Conservation (phyloP, 108 stramenopile genomes). For the Skeletonema costatum region DNA sequence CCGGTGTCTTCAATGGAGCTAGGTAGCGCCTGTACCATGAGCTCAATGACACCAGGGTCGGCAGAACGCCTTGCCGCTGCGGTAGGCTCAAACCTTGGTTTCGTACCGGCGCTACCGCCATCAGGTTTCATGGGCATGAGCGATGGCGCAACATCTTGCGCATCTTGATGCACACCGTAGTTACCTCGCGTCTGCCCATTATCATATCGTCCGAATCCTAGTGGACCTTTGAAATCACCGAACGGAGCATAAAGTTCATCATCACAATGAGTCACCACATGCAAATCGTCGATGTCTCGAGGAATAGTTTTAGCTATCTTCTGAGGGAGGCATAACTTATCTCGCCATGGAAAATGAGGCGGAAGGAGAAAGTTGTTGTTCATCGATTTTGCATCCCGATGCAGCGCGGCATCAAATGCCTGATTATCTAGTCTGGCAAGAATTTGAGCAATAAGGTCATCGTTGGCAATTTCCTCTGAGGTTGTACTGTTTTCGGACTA, state of each 20-base stretch:
- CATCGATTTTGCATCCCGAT: constrained; percentile 39
- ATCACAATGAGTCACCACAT: constrained; percentile 57
- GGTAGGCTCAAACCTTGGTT: constrained; percentile 2
- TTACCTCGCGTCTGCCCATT: constrained; percentile 52
- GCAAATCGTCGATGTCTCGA: constrained; percentile 80
- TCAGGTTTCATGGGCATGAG: not conserved
- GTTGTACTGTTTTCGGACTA: not conserved
- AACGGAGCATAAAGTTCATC: constrained; percentile 56
- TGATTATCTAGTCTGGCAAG: constrained; percentile 34
- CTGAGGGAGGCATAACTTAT: constrained; percentile 25
- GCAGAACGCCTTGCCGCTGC: constrained; percentile 62
- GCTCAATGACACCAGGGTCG: constrained; percentile 69
- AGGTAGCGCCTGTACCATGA: constrained; percentile 33
- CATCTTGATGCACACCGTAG: constrained; percentile 14
- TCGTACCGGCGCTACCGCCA: constrained; percentile 5
- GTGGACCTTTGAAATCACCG: constrained; percentile 53
- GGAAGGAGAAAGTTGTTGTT: constrained; percentile 37
- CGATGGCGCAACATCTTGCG: constrained; percentile 16
- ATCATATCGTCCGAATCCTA: constrained; percentile 70
- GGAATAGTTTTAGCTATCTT: constrained; percentile 68
- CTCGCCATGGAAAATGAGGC: constrained; percentile 42
- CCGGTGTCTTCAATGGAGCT: constrained; percentile 13
- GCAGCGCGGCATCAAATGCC: constrained; percentile 28
- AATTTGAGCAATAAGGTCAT: constrained; percentile 38
- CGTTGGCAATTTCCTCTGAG: constrained; percentile 5